Base-by-base conservation (phyloP, 176 grass and related monocot genomes). In the Lolium multiflorum region DNA sequence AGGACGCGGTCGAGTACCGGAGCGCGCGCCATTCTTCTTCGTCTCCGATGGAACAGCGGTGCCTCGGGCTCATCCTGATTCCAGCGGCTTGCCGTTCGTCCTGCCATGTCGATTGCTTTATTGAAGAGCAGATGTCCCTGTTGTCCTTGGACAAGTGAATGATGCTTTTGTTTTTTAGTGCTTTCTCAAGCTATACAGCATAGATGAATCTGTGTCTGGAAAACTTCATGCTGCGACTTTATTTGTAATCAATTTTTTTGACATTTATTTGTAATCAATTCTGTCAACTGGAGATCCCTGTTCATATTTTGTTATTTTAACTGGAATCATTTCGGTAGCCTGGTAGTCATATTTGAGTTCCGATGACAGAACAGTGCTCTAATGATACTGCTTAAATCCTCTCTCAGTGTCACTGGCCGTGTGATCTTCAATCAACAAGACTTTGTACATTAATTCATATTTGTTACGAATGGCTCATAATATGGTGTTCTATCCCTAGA, bases 31-130 rank as follows among this genome's bases (percentile, higher is more conserved):
- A 61, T 2, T 91, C 88, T 0, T 75, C 66, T 3, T 71, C 84
- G 35, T 56, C 84, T 12, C 90, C 84, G 0, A 86, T 83, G 54
- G 97, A 98, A 25, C 92, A 98, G 72, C 79, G 97, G 12, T 82
- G 92, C 47, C 90, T 98, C 5, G 97, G 97, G 9, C 90, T 98
- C 58, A 96, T 98, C 77, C 85, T 98, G 22, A 98, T 98, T 43
- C 90, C 97, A 1, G 87, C 87, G 11, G 47, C 94, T 12, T 98
- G 97, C 80, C 88, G 94, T 3, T 94, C 87, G 4, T 98, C 92
- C 3, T 98, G 97, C 87, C 97, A 96, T 82, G 84, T 90, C 9
- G 94, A 96, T 69, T 96, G 94, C 88, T 83, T 87, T 22, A 73
- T 98, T 24, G 92, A 98, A 11, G 97, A 94, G 79, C 85, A 92